Percentiles rank a stretch among this genome's conserved stretches.
phyloP scores from a whole-genome alignment of 176 grass and related monocot species.

The Triticum turgidum region DNA sequence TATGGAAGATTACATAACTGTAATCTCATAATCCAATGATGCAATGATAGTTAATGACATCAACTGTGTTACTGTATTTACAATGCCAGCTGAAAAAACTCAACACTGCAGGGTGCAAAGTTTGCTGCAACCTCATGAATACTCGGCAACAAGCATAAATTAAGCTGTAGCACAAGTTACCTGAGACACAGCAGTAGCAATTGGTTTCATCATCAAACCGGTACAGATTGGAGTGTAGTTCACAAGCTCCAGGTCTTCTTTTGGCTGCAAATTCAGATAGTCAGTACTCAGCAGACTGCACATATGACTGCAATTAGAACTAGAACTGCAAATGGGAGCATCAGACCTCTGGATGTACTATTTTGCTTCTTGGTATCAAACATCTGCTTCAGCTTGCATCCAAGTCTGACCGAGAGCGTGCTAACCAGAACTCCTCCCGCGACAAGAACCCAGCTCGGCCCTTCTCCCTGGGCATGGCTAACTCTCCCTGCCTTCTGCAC shows the following conservation, averaged over 20 bases:
- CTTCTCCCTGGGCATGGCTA: slow-evolving; percentile 50
- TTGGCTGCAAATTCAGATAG: slow-evolving; percentile 43
- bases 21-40: neutral
- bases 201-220: slow-evolving; percentile 57
- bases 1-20: neutral
- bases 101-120: neutral
- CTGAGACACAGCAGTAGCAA: slow-evolving; percentile 55
- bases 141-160: slow-evolving; percentile 12
- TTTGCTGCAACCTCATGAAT: neutral
- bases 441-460: slow-evolving; percentile 76
- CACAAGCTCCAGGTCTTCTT: slow-evolving; percentile 50
- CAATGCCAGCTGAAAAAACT: neutral
- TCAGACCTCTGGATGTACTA: slow-evolving; percentile 52
- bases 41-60: neutral
- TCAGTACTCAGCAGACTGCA: neutral
- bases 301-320: neutral
- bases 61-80: neutral
- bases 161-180: slow-evolving; percentile 36
- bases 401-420: slow-evolving; percentile 73
- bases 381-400: slow-evolving; percentile 66
- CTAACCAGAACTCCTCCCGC: slow-evolving; percentile 71
- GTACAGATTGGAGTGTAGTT: slow-evolving; percentile 68
- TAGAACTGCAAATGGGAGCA: neutral
- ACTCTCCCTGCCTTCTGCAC: slow-evolving; percentile 45
- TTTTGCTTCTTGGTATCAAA: slow-evolving; percentile 58